Evolutionary conservation across 352 stramenopile genomes (phyloP), one percentile per base, ranked within the genome.

Genomic region (Globisporangium nunn): DNA sequence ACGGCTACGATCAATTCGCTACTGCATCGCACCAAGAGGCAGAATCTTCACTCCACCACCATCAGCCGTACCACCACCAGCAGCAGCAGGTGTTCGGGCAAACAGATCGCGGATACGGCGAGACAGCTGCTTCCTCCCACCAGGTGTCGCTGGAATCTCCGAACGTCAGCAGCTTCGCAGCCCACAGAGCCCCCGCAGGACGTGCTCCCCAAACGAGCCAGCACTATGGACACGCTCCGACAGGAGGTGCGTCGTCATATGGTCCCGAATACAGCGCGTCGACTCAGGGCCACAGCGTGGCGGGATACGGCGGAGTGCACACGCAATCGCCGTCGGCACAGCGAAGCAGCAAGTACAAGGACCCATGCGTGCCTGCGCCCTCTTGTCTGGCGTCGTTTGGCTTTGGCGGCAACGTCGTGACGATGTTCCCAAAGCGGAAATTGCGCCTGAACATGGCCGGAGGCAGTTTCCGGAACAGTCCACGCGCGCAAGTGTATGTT

Each of bases 381-480:
- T 91, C 80, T 7, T 93, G 82, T 50, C 62, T 95, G 12, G 72
- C 70, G 2, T 85, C 84, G 7, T 94, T 95, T 59, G 86, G 86
- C 30, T 95, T 95, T 69, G 86, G 86, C 66, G 86, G 86, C 11
- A 95, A 91, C 51, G 69, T 93, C n/a, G 85, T 88, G 50, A 91
- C 80, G 6, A 95, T 95, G 86, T 91, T 94, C 64, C 86, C 86
- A 0, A 91, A 91, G 62, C 75, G 81, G 52, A 94, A 95, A 54
- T 52, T 94, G 56, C 81, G 81, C 4, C 56, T 93, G 28, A 92
- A 88, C 53, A 79, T 75, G 52, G 70, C 73, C 17, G 72, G 70
- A 54, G 80, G 64, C 58, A 62, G 70, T 60, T 67, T 78, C 43
- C 79, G 78, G 51, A 88, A 81, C 67, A 94, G 81, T 41, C 81